These are phyloP conservation scores for Flueggea neowawraea DNA, from an alignment of 441 rosid genomes.

Conservation along the genomic window DNA sequence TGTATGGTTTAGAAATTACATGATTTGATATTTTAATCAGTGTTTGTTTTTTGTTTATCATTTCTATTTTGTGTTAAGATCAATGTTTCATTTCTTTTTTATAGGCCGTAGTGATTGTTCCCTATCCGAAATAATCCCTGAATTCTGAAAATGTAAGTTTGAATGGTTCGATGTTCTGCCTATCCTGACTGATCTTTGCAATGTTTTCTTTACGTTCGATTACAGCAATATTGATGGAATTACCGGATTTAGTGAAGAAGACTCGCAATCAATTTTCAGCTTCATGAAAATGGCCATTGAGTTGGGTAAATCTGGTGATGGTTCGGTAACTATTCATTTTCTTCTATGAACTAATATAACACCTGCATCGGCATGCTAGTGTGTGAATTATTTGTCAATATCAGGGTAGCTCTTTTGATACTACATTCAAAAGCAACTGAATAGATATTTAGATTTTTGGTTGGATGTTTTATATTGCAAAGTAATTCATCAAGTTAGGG, in stretches of 20 bases:
- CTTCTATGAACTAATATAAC: constrained; percentile 4
- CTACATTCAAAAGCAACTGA: too few species aligned
- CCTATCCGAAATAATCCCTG: not conserved
- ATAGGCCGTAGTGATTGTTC: too few species aligned
- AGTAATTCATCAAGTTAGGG: too few species aligned
- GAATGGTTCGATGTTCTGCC: not conserved
- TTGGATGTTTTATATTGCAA: too few species aligned
- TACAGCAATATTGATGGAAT: constrained; percentile 85
- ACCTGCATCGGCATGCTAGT: not conserved
- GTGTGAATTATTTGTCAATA: too few species aligned
- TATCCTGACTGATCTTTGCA: not conserved
- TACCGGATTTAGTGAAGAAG: constrained; percentile 71
- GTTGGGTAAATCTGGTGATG: constrained; percentile 58
- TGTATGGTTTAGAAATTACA: too few species aligned
- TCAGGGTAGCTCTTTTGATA: too few species aligned
- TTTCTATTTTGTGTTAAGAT: too few species aligned
- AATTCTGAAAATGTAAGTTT: not conserved
- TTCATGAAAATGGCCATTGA: constrained; percentile 63
- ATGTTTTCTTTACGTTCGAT: constrained; percentile 3
- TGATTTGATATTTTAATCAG: too few species aligned
- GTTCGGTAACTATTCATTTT: constrained; percentile 43
- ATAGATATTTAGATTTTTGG: too few species aligned
- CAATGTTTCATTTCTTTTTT: too few species aligned
- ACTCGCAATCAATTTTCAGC: constrained; percentile 37
- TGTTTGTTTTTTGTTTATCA: too few species aligned